A percentile compares a stretch with the other conserved stretches of the same genome.
phyloP scores from a whole-genome alignment of 768 basidiomycete genomes.

The Boletus bicolor region DNA sequence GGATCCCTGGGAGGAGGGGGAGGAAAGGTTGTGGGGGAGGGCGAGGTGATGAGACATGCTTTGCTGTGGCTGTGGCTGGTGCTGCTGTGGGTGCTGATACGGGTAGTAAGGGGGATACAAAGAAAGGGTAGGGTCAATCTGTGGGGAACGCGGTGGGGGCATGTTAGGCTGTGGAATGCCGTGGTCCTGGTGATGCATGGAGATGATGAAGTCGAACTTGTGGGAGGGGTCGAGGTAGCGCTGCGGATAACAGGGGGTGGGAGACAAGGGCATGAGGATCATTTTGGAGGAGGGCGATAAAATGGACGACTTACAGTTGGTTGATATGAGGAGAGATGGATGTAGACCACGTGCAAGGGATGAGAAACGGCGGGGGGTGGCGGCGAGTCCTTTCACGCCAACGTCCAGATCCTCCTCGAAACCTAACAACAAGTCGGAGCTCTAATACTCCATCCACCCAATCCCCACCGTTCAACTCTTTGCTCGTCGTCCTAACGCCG shows the following conservation, averaged over 20 bases:
- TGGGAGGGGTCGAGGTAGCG: conserved; percentile 22
- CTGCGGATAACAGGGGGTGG: conserved; percentile 24
- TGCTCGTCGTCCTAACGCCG: background rate
- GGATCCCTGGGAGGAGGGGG: conserved; percentile 78
- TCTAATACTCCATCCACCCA: background rate
- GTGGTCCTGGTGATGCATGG: conserved; percentile 46
- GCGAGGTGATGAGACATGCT: conserved; percentile 54
- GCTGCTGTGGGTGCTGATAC: conserved; percentile 46
- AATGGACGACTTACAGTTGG: conserved; percentile 7
- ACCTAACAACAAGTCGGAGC: too few species aligned
- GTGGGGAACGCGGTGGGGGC: conserved; percentile 52
- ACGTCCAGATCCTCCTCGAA: too few species aligned
- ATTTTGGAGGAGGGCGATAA: background rate
- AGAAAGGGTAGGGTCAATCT: conserved; percentile 71
- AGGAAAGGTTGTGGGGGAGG: conserved; percentile 60
- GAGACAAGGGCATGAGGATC: conserved; percentile 22
- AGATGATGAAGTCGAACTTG: conserved; percentile 42
- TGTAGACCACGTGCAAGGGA: background rate
- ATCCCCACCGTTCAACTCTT: background rate
- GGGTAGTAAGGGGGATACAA: conserved; percentile 63
- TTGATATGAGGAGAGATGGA: background rate
- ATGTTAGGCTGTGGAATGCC: conserved; percentile 36
- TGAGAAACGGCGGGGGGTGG: background rate
- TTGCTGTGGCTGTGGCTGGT: conserved; percentile 43
- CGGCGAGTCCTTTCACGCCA: background rate